Evolutionary conservation across 306 rosid species (phyloP), one percentile per base, ranked within the genome.

Genomic region (Datisca glomerata): DNA sequence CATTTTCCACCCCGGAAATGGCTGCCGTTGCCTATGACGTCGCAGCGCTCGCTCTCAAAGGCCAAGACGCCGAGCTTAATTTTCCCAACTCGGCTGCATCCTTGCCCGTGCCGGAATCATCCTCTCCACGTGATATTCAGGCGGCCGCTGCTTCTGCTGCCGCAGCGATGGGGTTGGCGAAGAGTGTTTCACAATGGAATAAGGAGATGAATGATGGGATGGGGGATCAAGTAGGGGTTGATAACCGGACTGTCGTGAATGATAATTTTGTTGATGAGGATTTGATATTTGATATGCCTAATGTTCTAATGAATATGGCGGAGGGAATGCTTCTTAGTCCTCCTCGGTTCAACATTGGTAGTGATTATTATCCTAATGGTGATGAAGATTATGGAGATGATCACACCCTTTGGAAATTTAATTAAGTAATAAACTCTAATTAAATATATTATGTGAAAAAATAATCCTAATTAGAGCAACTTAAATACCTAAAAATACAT

Each of bases 1-100:
- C 94, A 43, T 87, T 76, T 38, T 47, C 76, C 8, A 79, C 89
- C 0, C 97, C 97, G 0, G 97, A 89, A 57, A 89, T 89, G 95
- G 93, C 95, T 1, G 97, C 97, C 19, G 63, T 74, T 7, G 97
- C 95, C 10, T 89, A 77, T 57, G 97, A 89, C 35, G 97, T 89
- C 17, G 97, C 95, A 0, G 91, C 93, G 0, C 78, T 83, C 24
- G 86, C 93, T 22, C 86, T 84, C 5, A 89, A 83, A 54, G 98
- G 95, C 11, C 66, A 54, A 21, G 47, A 56, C 32, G 77, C 91
- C 3, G 81, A 72, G 53, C 69, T 89, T 4, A 89, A 89, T 59
- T 89, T 89, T 60, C 98, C 98, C 1, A 63, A 89, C 69, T 83
- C 79, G 0, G 89, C 81, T 6, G 36, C 91, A 22, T 84, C 98